These are phyloP conservation scores for Sambucus nigra DNA, from an alignment of 129 eudicot genomes.

Conservation along the genomic window DNA sequence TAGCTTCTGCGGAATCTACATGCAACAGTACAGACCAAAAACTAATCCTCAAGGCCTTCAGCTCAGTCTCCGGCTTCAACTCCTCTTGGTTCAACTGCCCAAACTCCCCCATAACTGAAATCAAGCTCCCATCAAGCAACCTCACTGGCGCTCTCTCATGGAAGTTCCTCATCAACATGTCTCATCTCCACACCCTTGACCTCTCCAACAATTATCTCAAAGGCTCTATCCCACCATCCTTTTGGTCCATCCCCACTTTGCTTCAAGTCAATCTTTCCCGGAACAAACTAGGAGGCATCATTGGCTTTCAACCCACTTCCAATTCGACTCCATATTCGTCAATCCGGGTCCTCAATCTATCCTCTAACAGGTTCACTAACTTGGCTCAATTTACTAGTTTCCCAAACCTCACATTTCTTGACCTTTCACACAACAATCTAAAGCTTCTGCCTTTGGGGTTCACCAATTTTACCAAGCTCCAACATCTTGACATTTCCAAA, in stretches of 20 bases:
- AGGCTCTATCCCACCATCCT: slow-evolving; percentile 50
- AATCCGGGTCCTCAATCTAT: slow-evolving; percentile 43
- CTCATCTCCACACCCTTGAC: slow-evolving; percentile 51
- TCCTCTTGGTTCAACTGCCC: slow-evolving; percentile 67
- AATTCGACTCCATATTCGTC: slow-evolving; percentile 22
- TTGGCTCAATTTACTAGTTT: slow-evolving; percentile 36
- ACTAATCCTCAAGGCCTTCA: slow-evolving; percentile 51
- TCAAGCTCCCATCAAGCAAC: slow-evolving; percentile 54
- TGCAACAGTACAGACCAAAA: slow-evolving; percentile 48
- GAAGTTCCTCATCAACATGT: slow-evolving; percentile 48
- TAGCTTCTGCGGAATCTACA: slow-evolving; percentile 26
- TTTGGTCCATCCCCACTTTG: slow-evolving; percentile 49
- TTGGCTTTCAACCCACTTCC: slow-evolving; percentile 29
- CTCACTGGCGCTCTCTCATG: slow-evolving; percentile 68
- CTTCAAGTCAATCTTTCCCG: slow-evolving; percentile 46
- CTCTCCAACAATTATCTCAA: slow-evolving; percentile 70
- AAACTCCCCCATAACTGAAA: slow-evolving; percentile 32
- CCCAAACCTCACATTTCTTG: slow-evolving; percentile 43
- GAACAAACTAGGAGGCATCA: slow-evolving; percentile 65
- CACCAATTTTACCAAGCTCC: slow-evolving; percentile 35
- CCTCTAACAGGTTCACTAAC: slow-evolving; percentile 70
- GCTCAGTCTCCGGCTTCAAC: slow-evolving; percentile 61
- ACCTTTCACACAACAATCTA: slow-evolving; percentile 52
- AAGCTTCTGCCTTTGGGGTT: slow-evolving; percentile 41
- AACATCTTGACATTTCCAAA: slow-evolving; percentile 52